Percentiles rank a stretch among this genome's conserved stretches.
These are phyloP conservation scores for Trichoderma aggressivum DNA, from an alignment of 2,329 filamentous ascomycete genomes.

Conservation along the genomic window DNA sequence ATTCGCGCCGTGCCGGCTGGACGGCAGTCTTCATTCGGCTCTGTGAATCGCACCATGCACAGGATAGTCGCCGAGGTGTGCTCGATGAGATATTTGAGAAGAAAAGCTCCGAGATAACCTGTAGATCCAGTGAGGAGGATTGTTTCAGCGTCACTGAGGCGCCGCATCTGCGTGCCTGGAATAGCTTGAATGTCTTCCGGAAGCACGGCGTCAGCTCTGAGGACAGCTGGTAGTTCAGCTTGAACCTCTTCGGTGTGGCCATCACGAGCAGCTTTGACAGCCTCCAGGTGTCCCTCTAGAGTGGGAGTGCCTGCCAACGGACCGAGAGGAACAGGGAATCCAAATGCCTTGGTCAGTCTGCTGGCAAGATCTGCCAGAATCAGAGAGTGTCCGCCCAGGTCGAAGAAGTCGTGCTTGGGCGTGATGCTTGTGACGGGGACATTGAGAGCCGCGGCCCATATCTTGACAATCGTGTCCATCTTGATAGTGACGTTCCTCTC, in stretches of 20 bases:
- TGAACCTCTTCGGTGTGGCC: slow-evolving; percentile 72
- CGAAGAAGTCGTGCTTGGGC: slow-evolving; percentile 74
- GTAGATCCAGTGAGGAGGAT: slow-evolving; percentile 72
- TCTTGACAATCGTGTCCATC: slow-evolving; percentile 63
- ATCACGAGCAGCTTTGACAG: slow-evolving; percentile 66
- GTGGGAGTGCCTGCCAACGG: slow-evolving; percentile 70
- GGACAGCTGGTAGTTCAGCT: slow-evolving; percentile 67
- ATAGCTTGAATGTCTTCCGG: slow-evolving; percentile 64
- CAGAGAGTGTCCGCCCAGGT: slow-evolving; percentile 74
- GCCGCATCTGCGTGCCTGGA: slow-evolving; percentile 49
- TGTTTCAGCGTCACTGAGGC: slow-evolving; percentile 63
- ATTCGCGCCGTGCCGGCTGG: slow-evolving; percentile 69
- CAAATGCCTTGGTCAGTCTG: slow-evolving; percentile 64
- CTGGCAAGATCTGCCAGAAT: slow-evolving; percentile 75
- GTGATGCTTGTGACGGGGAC: slow-evolving; percentile 62
- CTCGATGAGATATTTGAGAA: slow-evolving; percentile 66
- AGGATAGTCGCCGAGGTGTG: slow-evolving; percentile 66
- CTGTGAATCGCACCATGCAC: slow-evolving; percentile 70
- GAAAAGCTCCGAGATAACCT: slow-evolving; percentile 72
- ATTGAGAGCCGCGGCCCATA: slow-evolving; percentile 69
- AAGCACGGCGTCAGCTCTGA: slow-evolving; percentile 64
- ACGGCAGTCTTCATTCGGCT: slow-evolving; percentile 61
- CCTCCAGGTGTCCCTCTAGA: slow-evolving; percentile 67
- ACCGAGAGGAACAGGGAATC: slow-evolving; percentile 68
- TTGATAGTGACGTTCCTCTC: slow-evolving; percentile 61